A percentile compares a stretch with the other conserved stretches of the same genome.
Evolutionary conservation across 164 flowering plant species (phyloP).

Genomic region (Tetracentron sinense): DNA sequence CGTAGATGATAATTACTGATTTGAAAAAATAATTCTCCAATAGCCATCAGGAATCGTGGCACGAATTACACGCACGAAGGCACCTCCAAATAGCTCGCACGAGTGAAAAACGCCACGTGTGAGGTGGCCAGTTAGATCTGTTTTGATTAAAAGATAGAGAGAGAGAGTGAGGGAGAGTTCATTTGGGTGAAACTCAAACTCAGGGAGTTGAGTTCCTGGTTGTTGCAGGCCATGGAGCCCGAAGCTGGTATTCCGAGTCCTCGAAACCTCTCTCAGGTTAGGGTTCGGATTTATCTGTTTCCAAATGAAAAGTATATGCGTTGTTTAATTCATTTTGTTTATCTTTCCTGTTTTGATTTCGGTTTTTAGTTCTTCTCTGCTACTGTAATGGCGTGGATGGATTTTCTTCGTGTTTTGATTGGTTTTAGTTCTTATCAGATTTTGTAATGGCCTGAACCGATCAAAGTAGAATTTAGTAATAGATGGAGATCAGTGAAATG

Average conservation of each 20-base stretch:
- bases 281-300: neutral
- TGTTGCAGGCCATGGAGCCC: constrained; percentile 12
- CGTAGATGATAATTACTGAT: too few species aligned
- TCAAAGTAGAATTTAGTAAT: neutral
- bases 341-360: neutral
- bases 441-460: neutral
- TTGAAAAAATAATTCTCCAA: too few species aligned
- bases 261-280: constrained; percentile 19
- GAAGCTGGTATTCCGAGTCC: constrained; percentile 18
- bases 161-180: neutral
- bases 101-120: too few species aligned
- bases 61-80: too few species aligned
- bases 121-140: too few species aligned
- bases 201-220: neutral
- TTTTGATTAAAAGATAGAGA: too few species aligned
- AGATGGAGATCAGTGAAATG: neutral
- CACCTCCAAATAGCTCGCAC: too few species aligned
- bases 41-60: too few species aligned
- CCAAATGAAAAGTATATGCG: neutral
- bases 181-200: too few species aligned
- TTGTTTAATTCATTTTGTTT: neutral
- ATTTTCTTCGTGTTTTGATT: constrained; percentile 4
- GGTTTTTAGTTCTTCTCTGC: neutral
- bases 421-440: neutral
- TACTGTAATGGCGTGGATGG: neutral